Evolutionary conservation across 2,329 filamentous ascomycete genomes (phyloP), one percentile per base, ranked within the genome.

Genomic region (Botryosphaeria agaves): DNA sequence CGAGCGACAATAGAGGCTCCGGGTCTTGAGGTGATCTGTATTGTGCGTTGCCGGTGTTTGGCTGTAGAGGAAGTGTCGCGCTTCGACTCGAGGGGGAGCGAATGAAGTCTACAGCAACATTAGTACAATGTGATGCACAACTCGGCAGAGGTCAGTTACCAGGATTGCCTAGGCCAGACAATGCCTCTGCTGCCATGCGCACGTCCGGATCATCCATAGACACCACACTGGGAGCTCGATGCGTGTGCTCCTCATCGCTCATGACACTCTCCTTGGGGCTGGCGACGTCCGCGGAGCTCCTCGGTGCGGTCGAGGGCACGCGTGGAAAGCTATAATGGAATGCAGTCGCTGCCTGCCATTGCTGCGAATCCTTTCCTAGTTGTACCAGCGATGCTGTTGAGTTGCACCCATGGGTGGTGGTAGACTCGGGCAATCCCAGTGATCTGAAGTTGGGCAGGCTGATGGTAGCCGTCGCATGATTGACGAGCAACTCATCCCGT

Each of bases 1-100:
- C 68, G 1, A 95, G 70, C 4, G 82, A 80, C 3, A 95, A 62
- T 5, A 94, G 64, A 1, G 85, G 89, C 51, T 94, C 84, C 5
- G 72, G 65, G 24, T 76, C 66, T 9, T 62, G 55, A 2, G 62
- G 49, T 11, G 58, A 49, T 30, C 36, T 30, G 28, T 32, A 32
- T 32, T 34, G 34, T 37, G 29, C 26, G 42, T 32, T 30, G 33
- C 35, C 44, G 42, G 42, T 35, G 33, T 41, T 32, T 11, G n/a
- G 15, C 6, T 32, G 36, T 30, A 45, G 38, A 26, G 46, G 43
- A 28, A 52, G 38, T 11, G 42, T 44, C 12, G 44, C 25, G 34
- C 45, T 50, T 35, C 43, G 45, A 36, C 42, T 37, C 3, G 49
- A 47, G 16, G 56, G 52, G 2, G 55, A 57, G 21, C 54, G 55